Conservation (phyloP, 441 rosid species). For the Cnidoscolus chayamansa region DNA sequence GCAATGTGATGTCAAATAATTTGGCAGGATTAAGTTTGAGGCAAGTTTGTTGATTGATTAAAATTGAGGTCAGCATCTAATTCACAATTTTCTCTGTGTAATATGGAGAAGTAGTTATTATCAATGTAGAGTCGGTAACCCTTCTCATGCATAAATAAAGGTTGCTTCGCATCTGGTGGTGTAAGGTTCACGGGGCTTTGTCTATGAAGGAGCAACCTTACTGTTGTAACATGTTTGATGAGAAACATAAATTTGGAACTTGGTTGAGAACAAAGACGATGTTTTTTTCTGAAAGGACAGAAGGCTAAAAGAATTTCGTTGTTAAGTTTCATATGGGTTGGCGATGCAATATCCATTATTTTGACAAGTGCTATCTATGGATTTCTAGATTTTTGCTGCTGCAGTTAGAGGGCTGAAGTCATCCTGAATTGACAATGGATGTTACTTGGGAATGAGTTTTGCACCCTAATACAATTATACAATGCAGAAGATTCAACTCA, state of each 20-base stretch:
- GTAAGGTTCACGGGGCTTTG: too few relatives aligned
- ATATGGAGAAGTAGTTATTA: neutral
- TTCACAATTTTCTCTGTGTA: neutral
- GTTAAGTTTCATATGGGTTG: neutral
- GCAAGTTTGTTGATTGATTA: neutral
- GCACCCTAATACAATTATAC: slow-evolving; percentile 6
- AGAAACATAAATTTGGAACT: neutral
- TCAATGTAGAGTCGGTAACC: neutral
- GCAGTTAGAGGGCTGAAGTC: slow-evolving; percentile 47
- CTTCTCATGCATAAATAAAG: neutral
- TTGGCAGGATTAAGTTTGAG: neutral
- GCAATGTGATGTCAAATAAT: neutral
- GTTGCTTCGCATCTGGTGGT: neutral
- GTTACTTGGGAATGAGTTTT: neutral
- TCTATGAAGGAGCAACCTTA: too few relatives aligned
- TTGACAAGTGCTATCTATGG: neutral
- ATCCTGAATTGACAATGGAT: slow-evolving; percentile 23
- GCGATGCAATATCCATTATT: neutral
- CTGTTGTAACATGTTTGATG: too few relatives aligned
- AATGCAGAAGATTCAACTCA: neutral
- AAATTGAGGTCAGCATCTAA: neutral
- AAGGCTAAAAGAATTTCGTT: neutral
- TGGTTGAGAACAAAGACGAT: neutral
- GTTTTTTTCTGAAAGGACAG: neutral
- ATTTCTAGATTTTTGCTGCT: slow-evolving; percentile 45